phyloP scores from a whole-genome alignment of 768 basidiomycete genomes.

The Leccinum aurantiacum region DNA sequence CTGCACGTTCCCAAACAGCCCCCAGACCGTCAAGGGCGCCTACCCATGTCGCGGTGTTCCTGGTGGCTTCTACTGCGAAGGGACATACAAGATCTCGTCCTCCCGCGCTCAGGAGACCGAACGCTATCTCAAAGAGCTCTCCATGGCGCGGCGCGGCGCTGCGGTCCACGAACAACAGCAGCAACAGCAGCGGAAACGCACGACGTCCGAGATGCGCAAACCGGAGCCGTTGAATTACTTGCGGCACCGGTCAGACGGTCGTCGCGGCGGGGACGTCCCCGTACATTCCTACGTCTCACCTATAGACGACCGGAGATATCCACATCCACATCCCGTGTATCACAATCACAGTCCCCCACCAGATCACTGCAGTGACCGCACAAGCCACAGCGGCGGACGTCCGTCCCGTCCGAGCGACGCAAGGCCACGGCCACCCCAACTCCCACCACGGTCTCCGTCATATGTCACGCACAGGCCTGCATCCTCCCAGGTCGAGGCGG shows the following conservation, averaged over 20 bases:
- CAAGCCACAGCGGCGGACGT: slow-evolving; percentile 1
- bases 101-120: slow-evolving; percentile 35
- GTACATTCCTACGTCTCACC: not conserved
- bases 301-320: slow-evolving; percentile 6
- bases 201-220: slow-evolving; percentile 25
- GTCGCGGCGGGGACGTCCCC: slow-evolving; percentile 16
- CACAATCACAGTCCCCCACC: slow-evolving; percentile 3
- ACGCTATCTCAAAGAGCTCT: slow-evolving; percentile 30
- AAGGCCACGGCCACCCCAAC: slow-evolving; percentile 15
- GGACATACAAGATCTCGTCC: slow-evolving; percentile 35
- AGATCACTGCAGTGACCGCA: not conserved
- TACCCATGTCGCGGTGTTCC: slow-evolving; percentile 35
- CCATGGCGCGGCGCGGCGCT: slow-evolving; percentile 19
- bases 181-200: slow-evolving; percentile 29
- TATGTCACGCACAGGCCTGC: slow-evolving; percentile 16
- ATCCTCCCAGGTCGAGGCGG: slow-evolving; percentile 32
- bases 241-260: not conserved
- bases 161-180: slow-evolving; percentile 16
- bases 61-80: slow-evolving; percentile 36
- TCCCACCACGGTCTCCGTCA: slow-evolving; percentile 14
- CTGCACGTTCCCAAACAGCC: slow-evolving; percentile 34
- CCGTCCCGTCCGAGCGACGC: slow-evolving; percentile 21
- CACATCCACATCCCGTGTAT: not conserved
- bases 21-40: slow-evolving; percentile 30
- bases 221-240: slow-evolving; percentile 18